Evolutionary conservation across 1,139 yeast species (phyloP).

Genomic region (Komagataea norvegica): DNA sequence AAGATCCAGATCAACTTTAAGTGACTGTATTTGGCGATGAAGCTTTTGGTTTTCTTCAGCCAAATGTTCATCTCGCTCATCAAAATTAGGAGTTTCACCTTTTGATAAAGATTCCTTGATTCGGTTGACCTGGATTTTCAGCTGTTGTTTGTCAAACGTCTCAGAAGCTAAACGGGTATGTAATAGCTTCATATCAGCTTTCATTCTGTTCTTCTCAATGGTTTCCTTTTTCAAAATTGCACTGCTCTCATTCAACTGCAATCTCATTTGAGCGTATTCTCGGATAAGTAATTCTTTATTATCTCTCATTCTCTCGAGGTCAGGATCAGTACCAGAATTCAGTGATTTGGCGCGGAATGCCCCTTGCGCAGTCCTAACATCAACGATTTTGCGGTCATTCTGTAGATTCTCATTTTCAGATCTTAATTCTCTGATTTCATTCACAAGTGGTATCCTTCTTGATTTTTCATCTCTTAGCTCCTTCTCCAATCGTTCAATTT

Average conservation of each 20-base stretch:
- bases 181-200: conserved; percentile 54
- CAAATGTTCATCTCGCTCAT: conserved; percentile 32
- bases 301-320: conserved; percentile 17
- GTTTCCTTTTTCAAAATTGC: conserved; percentile 48
- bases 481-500: conserved; percentile 24
- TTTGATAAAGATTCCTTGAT: conserved; percentile 29
- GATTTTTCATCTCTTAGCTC: conserved; percentile 24
- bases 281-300: conserved; percentile 32
- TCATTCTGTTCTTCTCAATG: conserved; percentile 48
- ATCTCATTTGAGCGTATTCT: conserved; percentile 47
- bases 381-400: conserved; percentile 23
- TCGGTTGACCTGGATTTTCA: conserved; percentile 37
- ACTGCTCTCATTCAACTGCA: conserved; percentile 49
- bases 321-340: conserved; percentile 17
- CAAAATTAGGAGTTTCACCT: conserved; percentile 24
- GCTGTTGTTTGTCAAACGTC: conserved; percentile 45
- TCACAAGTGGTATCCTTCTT: conserved; percentile 20
- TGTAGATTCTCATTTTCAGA: conserved; percentile 38
- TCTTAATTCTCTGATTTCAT: conserved; percentile 29
- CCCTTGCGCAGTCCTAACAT: conserved; percentile 24
- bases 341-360: conserved; percentile 23
- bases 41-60: conserved; percentile 33
- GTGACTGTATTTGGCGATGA: conserved; percentile 34
- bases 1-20: conserved; percentile 34
- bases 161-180: conserved; percentile 53